Evolutionary conservation across 208 protist genomes (phyloP).

Genomic region (Chromosphaera perkinsii): DNA sequence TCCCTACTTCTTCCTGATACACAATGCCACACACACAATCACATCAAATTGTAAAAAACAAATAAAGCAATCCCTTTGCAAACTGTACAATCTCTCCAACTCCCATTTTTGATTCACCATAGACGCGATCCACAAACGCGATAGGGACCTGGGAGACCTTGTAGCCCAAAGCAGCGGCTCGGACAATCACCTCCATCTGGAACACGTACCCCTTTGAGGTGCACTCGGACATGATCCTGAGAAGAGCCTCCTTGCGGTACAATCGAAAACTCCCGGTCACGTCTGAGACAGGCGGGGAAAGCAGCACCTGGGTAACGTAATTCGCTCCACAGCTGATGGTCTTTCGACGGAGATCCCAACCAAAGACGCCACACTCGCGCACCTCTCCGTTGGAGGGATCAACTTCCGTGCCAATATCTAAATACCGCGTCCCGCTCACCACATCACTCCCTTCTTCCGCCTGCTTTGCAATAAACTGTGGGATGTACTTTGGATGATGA

Average conservation of each 20-base stretch:
- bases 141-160: constrained; percentile 55
- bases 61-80: no score
- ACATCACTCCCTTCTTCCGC: no score
- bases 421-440: no score
- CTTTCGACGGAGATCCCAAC: no score
- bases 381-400: no score
- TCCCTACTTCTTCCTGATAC: no score
- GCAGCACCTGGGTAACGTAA: constrained; percentile 48
- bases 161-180: constrained; percentile 45
- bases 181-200: constrained; percentile 68
- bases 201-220: constrained; percentile 67
- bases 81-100: constrained; percentile 52
- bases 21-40: no score
- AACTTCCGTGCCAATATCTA: no score
- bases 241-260: constrained; percentile 57
- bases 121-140: constrained; percentile 61
- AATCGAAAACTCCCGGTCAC: constrained; percentile 64
- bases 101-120: constrained; percentile 58
- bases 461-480: no score
- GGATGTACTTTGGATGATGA: no score
- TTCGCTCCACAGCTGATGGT: constrained; percentile 51
- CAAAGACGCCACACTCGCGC: no score
- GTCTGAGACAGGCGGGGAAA: constrained; percentile 53
- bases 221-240: constrained; percentile 40
- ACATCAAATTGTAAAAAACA: no score